These are phyloP conservation scores for Coix lacrymajobi DNA, from an alignment of 176 grass and related monocot genomes.

Conservation along the genomic window DNA sequence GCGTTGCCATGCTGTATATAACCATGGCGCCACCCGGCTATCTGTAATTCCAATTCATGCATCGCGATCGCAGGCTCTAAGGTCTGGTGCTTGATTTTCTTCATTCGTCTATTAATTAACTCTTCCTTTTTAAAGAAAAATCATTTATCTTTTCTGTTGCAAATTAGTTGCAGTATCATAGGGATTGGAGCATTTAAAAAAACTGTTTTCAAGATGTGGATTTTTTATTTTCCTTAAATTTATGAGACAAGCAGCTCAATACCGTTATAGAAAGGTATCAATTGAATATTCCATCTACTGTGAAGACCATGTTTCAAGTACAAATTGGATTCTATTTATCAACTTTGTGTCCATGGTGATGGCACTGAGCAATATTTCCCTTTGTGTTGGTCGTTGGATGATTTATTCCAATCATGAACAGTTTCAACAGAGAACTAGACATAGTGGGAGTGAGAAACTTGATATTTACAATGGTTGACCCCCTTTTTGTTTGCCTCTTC, in stretches of 20 bases:
- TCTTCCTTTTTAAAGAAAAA: background rate
- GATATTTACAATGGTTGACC: background rate
- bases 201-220: background rate
- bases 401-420: background rate
- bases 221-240: background rate
- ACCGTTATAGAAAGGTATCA: background rate
- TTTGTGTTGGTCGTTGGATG: background rate
- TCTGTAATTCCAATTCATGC: slow-evolving; percentile 79
- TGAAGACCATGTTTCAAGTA: background rate
- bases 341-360: background rate
- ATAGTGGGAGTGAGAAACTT: background rate
- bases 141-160: background rate
- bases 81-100: slow-evolving; percentile 38
- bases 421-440: background rate
- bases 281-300: background rate
- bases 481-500: background rate
- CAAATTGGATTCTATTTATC: background rate
- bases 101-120: slow-evolving; percentile 3
- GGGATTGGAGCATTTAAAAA: background rate
- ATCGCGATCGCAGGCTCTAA: slow-evolving; percentile 79
- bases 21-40: slow-evolving; percentile 66
- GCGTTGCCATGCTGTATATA: slow-evolving; percentile 72
- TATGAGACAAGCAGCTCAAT: background rate
- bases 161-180: background rate
- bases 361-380: background rate